Conservation (phyloP, 139 green algal genomes). For the Chlorella sorokiniana region DNA sequence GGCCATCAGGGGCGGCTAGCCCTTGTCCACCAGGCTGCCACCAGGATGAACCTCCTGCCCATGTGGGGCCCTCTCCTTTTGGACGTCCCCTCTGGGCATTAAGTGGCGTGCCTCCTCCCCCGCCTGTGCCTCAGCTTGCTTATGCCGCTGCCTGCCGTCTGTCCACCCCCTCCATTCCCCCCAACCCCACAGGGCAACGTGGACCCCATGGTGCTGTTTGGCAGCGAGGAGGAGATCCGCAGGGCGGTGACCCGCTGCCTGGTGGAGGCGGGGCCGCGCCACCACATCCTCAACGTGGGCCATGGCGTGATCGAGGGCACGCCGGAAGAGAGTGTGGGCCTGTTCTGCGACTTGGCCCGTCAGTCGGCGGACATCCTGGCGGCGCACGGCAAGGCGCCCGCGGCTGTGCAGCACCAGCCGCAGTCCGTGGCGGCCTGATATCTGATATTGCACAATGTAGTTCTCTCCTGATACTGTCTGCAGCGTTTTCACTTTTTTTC, state of each 20-base stretch:
- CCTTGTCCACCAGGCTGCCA: too few species aligned
- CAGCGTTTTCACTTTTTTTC: too few species aligned
- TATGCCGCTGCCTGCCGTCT: not conserved
- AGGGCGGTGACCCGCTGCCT: constrained; percentile 67
- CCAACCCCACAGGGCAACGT: constrained; percentile 81
- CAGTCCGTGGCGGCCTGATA: constrained; percentile 12
- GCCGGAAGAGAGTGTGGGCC: constrained; percentile 86
- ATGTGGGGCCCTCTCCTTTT: too few species aligned
- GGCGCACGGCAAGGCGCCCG: constrained; percentile 13
- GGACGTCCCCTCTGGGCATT: too few species aligned
- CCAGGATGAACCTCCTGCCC: too few species aligned
- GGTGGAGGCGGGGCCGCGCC: constrained; percentile 55
- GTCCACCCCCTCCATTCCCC: not conserved
- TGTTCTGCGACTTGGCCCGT: constrained; percentile 89
- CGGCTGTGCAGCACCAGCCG: constrained; percentile 7
- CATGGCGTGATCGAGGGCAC: constrained; percentile 89
- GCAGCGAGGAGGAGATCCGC: constrained; percentile 67
- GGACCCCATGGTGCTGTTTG: constrained; percentile 96
- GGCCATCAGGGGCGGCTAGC: too few species aligned
- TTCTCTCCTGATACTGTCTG: not conserved
- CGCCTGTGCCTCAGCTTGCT: not conserved
- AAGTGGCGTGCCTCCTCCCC: not conserved
- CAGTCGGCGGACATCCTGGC: constrained; percentile 52
- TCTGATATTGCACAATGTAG: not conserved
- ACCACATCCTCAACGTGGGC: constrained; percentile 96